These are phyloP conservation scores for Globisporangium radiosum DNA, from an alignment of 352 stramenopile species.

Conservation along the genomic window DNA sequence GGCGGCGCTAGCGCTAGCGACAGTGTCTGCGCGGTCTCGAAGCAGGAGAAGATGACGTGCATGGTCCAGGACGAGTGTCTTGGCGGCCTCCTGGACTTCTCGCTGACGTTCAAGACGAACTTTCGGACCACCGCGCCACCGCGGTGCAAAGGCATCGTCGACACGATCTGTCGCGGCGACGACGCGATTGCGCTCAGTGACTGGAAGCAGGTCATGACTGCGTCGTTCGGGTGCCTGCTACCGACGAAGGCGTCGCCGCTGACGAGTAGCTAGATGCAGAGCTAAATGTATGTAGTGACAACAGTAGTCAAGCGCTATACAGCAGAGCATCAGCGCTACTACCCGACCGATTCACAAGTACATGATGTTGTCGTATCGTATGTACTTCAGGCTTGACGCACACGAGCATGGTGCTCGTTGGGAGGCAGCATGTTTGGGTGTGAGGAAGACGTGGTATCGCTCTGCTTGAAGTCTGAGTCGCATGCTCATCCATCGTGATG, in stretches of 20 bases:
- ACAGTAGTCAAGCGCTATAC: too few relatives aligned
- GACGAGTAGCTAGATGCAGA: too few relatives aligned
- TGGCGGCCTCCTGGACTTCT: conserved; percentile 33
- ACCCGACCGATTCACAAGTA: too few relatives aligned
- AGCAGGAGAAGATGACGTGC: conserved; percentile 42
- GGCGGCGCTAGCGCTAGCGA: background rate
- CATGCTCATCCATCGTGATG: too few relatives aligned
- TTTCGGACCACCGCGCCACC: conserved; percentile 22
- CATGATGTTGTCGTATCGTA: too few relatives aligned
- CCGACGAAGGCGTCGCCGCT: background rate
- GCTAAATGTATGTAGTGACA: too few relatives aligned
- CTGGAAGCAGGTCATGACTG: conserved; percentile 22
- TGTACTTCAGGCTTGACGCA: too few relatives aligned
- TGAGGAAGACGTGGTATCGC: too few relatives aligned
- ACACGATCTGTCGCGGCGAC: conserved; percentile 1
- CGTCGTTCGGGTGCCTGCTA: conserved; percentile 7
- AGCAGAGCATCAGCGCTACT: too few relatives aligned
- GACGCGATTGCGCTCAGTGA: conserved; percentile 17
- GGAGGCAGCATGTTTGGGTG: too few relatives aligned
- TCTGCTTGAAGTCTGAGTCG: too few relatives aligned
- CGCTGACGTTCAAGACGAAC: conserved; percentile 22
- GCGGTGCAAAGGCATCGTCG: conserved; percentile 28
- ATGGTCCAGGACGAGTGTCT: conserved; percentile 33
- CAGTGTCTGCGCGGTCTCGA: conserved; percentile 1
- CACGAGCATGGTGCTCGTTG: too few relatives aligned